A percentile compares a stretch with the other conserved stretches of the same genome.
Conservation (phyloP, 768 basidiomycete genomes). For the Lentinula boryana region DNA sequence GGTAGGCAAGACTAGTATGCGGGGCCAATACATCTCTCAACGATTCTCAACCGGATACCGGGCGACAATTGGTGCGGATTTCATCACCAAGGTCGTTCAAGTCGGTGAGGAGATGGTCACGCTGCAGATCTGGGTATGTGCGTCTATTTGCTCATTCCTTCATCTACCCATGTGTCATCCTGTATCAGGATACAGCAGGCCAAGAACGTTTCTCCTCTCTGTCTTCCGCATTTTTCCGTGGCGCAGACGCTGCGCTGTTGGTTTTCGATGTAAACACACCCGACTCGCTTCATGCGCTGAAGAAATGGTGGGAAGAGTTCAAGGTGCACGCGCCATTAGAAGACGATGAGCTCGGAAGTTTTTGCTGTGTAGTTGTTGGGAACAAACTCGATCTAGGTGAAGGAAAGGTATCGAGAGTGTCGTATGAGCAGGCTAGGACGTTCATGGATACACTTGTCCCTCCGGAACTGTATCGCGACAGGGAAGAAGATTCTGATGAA, state of each 20-base stretch:
- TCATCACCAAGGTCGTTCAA: constrained; percentile 69
- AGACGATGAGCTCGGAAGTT: constrained; percentile 56
- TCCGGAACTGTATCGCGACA: constrained; percentile 2
- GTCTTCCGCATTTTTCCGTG: constrained; percentile 79
- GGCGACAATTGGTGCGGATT: constrained; percentile 88
- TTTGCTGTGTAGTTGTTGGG: constrained; percentile 71
- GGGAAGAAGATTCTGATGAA: constrained; percentile 4
- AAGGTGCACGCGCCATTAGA: constrained; percentile 55
- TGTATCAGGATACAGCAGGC: constrained; percentile 69
- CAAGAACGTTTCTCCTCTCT: constrained; percentile 85
- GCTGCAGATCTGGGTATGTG: constrained; percentile 62
- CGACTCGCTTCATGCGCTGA: constrained; percentile 50
- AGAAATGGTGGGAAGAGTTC: constrained; percentile 80
- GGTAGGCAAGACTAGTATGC: constrained; percentile 80
- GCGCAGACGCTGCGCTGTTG: constrained; percentile 76
- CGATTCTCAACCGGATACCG: constrained; percentile 73
- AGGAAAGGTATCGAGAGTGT: constrained; percentile 17
- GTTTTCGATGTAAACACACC: constrained; percentile 76
- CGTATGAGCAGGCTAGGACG: constrained; percentile 36
- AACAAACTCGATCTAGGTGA: constrained; percentile 65
- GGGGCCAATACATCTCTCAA: constrained; percentile 76
- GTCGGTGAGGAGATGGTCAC: constrained; percentile 56
- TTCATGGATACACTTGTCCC: constrained; percentile 60
- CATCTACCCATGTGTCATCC: background rate
- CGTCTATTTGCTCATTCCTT: background rate